Conservation (phyloP, 768 basidiomycete genomes). For the Omphalotus guepiniiformis region DNA sequence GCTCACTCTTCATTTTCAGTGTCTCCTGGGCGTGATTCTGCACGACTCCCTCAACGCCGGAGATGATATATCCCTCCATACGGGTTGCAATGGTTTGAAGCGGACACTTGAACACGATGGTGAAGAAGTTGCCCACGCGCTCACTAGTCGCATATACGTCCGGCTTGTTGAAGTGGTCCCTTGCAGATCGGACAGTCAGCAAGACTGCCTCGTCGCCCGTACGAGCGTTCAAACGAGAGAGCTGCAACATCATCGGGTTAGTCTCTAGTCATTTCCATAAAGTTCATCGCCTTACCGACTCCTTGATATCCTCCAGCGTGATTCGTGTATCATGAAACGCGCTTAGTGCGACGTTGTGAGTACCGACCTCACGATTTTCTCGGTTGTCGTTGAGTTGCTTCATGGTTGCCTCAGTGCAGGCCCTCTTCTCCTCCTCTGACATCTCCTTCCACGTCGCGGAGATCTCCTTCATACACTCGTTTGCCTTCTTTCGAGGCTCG, state of each 20-base stretch:
- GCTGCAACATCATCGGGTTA: neutral
- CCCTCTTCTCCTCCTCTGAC: neutral
- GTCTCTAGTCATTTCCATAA: neutral
- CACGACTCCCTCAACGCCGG: neutral
- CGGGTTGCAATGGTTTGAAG: neutral
- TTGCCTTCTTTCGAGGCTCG: neutral
- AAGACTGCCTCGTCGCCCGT: neutral
- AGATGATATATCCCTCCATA: neutral
- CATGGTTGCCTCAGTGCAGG: neutral
- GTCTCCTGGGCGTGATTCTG: neutral
- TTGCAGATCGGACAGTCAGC: neutral
- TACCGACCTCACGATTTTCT: neutral
- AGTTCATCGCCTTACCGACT: neutral
- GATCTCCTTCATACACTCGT: neutral
- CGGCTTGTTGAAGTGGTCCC: neutral
- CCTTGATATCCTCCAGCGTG: neutral
- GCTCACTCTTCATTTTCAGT: neutral
- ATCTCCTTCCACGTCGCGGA: neutral
- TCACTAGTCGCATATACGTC: neutral
- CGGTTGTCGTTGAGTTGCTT: neutral
- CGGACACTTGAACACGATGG: no score
- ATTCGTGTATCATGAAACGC: neutral
- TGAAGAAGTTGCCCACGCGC: neutral
- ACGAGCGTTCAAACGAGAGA: neutral
- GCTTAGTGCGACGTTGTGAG: neutral